Evolutionary conservation across 192 early-diverging fungal species (phyloP), one percentile per base, ranked within the genome.

Genomic region (Martensiomyces pterosporus): DNA sequence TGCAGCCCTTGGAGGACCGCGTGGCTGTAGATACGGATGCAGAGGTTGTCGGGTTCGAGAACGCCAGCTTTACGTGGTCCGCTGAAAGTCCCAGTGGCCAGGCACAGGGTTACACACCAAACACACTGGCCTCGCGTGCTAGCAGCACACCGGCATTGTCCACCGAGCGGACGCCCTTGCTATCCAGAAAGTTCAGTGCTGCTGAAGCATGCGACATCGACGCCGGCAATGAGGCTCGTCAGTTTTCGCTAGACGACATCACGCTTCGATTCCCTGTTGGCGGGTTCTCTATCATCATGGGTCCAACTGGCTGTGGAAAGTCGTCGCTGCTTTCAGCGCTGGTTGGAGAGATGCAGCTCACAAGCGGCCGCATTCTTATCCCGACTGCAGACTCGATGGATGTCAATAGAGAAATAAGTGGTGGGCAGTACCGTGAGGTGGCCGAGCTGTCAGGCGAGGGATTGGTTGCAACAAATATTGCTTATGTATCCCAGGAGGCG

Each of bases 221-320:
- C n/a, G n/a, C n/a, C n/a, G n/a, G n/a, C n/a, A n/a, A n/a, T n/a
- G n/a, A n/a, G n/a, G n/a, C n/a, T n/a, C n/a, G n/a, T n/a, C 49
- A 56, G 15, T 90, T 90, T 39, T 49, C 69, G 16, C 77, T 94
- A 6, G 55, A 51, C 15, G 76, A 89, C 45, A 47, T 93, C 5
- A 77, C 80, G 47, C 48, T 89, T 35, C 60, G 57, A 4, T 87
- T 97, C 64, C 85, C 86, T 4, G 32, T 54, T 2, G 81, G 81
- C 46, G 78, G 78, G 12, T 64, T 93, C 22, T 84, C 88, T 9
- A 67, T 94, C 12, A 59, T 96, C 24, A 82, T 82, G 23, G 95
- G 95, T 5, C 78, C 89, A 18, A 95, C 93, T 12, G 96, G 92
- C 0, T 76, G 81, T n/a, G 96, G 96, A 38, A 98, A 98, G 64